phyloP scores from a whole-genome alignment of 129 eudicot genomes.

The Deinandra increscens region DNA sequence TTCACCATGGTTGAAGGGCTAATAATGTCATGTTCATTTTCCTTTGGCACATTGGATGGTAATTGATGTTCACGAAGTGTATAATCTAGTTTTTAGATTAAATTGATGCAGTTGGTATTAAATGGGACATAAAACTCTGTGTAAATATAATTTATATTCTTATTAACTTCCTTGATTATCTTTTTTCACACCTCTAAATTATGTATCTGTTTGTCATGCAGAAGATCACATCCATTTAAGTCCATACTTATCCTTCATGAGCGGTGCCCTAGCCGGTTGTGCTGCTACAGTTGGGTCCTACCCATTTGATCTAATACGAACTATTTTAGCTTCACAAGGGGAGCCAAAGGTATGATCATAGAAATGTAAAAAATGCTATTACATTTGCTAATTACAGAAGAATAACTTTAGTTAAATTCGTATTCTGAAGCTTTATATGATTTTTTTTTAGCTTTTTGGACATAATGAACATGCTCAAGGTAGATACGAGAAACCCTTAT shows the following conservation, averaged over 20 bases:
- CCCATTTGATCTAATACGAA: conserved; percentile 82
- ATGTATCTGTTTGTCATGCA: conserved; percentile 41
- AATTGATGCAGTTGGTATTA: neutral
- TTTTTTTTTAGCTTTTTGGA: neutral
- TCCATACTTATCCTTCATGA: conserved; percentile 73
- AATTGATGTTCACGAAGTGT: neutral
- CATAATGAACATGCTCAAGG: conserved; percentile 11
- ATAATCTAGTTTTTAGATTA: conserved; percentile 1
- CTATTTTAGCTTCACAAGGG: conserved; percentile 91
- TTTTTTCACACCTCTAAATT: conserved; percentile 20
- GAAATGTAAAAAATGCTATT: neutral
- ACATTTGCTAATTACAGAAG: neutral
- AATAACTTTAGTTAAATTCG: neutral
- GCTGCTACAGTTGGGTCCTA: conserved; percentile 90
- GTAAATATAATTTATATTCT: neutral
- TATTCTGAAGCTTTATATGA: neutral
- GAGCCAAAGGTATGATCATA: conserved; percentile 70
- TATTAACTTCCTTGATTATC: neutral
- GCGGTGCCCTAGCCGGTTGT: conserved; percentile 88
- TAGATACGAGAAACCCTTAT: neutral
- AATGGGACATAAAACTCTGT: neutral
- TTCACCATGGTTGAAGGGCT: neutral
- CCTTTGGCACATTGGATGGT: conserved; percentile 7
- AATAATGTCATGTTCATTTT: neutral
- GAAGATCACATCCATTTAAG: conserved; percentile 78